Base-by-base conservation (phyloP, 305 asterid species). In the Coffea humblotiana region DNA sequence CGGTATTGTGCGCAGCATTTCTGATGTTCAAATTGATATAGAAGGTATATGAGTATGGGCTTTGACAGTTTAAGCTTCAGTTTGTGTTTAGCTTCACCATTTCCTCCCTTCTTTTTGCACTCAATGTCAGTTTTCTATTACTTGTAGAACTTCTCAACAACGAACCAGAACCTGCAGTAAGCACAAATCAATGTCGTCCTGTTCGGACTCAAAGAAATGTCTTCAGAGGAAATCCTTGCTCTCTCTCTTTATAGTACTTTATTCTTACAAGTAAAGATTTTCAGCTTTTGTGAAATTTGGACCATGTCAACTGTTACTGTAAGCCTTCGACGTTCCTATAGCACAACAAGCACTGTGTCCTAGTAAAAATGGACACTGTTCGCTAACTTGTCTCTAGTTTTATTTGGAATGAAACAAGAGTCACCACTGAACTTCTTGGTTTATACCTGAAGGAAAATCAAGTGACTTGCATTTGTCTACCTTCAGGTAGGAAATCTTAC, bases 401-500 rank as follows among this genome's bases (percentile, higher is more conserved):
- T 23, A 35, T 2, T 13, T 37, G n/a, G 18, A 45, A 8, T 48
- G 49, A 75, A 75, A n/a, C 35, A 10, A 61, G 1, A 8, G 14
- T 61, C 16, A 61, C 67, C 67, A 61, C 67, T 25, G n/a, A 27
- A 27, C 3, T 32, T n/a, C 61, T 58, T 8, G 18, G 2, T 14
- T 78, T 27, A 29, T 29, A 13, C 15, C 45, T 37, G 78, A 32
- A 64, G 16, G 23, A 21, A 12, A 35, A 40, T 25, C n/a, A 54
- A 21, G 8, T 23, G 32, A 43, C 29, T 58, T 56, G n/a, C 37
- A 29, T 35, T 71, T 66, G 47, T 75, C 66, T 16, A 9, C 25
- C 76, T 65, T 65, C 86, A 86, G 89, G 88, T 68, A 82, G 75
- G 83, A 82, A 75, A 63, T 75, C 85, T 51, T 35, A 37, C 76